A percentile compares a stretch with the other conserved stretches of the same genome.
These are phyloP conservation scores for Xylaria sp. DNA, from an alignment of 2,329 filamentous ascomycete genomes.

Conservation along the genomic window DNA sequence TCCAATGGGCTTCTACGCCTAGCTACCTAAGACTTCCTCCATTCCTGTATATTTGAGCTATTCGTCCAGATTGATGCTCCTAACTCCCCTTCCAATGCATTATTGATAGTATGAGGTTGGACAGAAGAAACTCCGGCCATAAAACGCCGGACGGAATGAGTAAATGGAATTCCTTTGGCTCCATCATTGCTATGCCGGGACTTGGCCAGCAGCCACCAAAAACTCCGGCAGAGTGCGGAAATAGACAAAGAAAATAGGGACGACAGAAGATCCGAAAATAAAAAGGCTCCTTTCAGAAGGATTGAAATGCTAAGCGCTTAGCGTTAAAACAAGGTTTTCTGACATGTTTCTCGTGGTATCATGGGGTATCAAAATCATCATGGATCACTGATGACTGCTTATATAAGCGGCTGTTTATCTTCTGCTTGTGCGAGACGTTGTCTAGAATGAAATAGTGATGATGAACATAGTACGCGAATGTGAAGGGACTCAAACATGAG, in stretches of 20 bases:
- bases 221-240: background rate
- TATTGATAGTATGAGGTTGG: constrained; percentile 32
- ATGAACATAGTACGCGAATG: constrained; percentile 38
- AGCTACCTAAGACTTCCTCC: constrained; percentile 14
- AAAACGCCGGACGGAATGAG: constrained; percentile 34
- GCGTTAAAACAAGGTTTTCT: constrained; percentile 25
- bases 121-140: constrained; percentile 34
- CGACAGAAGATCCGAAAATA: constrained; percentile 23
- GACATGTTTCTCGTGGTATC: constrained; percentile 39
- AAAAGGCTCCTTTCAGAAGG: constrained; percentile 16
- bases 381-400: constrained; percentile 37
- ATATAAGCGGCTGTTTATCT: constrained; percentile 34
- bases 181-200: constrained; percentile 28
- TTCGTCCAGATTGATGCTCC: constrained; percentile 23
- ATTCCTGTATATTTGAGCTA: constrained; percentile 17
- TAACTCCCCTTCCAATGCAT: constrained; percentile 36
- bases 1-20: constrained; percentile 18
- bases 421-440: constrained; percentile 37
- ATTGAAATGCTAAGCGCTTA: constrained; percentile 29
- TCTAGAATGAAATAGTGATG: constrained; percentile 39
- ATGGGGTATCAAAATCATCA: constrained; percentile 44
- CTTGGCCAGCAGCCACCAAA: constrained; percentile 9
- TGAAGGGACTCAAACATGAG: constrained; percentile 26
- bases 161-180: constrained; percentile 31
- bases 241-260: constrained; percentile 32